A percentile compares a stretch with the other conserved stretches of the same genome.
Conservation (phyloP, 495 filamentous ascomycete species). For the Daldinia loculata region DNA sequence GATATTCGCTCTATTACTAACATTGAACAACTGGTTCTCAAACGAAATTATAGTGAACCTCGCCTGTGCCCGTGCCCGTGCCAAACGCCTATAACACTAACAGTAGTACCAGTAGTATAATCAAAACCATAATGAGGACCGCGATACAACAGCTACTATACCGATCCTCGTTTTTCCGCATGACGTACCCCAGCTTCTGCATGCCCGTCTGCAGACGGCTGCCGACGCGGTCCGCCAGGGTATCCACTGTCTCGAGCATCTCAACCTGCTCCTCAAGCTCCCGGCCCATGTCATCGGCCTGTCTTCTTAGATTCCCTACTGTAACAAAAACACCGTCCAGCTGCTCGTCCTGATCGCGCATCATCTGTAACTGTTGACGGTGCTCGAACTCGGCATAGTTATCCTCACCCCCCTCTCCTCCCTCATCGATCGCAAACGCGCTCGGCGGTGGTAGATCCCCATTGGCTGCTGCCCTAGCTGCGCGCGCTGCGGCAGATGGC, state of each 20-base stretch:
- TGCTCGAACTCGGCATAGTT: slow-evolving; percentile 90
- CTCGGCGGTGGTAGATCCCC: slow-evolving; percentile 73
- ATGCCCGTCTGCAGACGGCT: slow-evolving; percentile 86
- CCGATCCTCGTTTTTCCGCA: slow-evolving; percentile 91
- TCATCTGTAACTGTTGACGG: slow-evolving; percentile 86
- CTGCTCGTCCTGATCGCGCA: slow-evolving; percentile 94
- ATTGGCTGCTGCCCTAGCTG: slow-evolving; percentile 44
- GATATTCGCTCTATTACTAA: slow-evolving; percentile 26
- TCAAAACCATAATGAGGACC: slow-evolving; percentile 82
- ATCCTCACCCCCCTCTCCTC: slow-evolving; percentile 58
- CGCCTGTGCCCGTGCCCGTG: slow-evolving; percentile 7
- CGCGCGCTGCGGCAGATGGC: slow-evolving; percentile 36
- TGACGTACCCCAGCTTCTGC: slow-evolving; percentile 82
- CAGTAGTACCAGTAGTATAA: slow-evolving; percentile 80
- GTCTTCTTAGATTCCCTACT: slow-evolving; percentile 85
- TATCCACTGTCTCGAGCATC: slow-evolving; percentile 81
- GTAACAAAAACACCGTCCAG: slow-evolving; percentile 92
- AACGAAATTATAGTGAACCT: slow-evolving; percentile 23
- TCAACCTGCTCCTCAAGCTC: slow-evolving; percentile 93
- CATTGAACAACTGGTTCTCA: not conserved
- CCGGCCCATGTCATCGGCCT: slow-evolving; percentile 93
- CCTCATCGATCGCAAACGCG: slow-evolving; percentile 64
- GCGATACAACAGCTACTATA: slow-evolving; percentile 93
- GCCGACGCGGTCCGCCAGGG: slow-evolving; percentile 83
- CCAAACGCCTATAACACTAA: slow-evolving; percentile 57